Conservation (phyloP, 2,329 filamentous ascomycete species). For the Metarhizium guizhouense region DNA sequence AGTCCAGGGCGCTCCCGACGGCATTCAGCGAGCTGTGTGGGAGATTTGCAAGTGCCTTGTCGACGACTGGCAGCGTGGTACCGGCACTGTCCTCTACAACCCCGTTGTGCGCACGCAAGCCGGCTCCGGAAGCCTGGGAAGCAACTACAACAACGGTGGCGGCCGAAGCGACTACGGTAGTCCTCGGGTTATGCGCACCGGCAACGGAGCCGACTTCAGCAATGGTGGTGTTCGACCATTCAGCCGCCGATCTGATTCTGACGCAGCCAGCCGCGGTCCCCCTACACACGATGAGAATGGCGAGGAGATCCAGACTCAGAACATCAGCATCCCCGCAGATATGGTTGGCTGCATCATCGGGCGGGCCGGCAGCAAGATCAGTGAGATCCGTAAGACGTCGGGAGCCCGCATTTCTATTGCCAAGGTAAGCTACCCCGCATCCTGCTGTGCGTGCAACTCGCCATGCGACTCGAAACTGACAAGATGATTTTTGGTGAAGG, state of each 20-base stretch:
- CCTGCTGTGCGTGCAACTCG: neutral
- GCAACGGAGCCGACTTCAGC: conserved; percentile 96
- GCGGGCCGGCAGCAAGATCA: conserved; percentile 91
- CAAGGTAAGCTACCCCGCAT: conserved; percentile 46
- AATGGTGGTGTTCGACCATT: conserved; percentile 59
- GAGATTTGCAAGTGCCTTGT: conserved; percentile 98
- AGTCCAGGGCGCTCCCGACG: conserved; percentile 87
- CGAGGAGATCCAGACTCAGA: conserved; percentile 96
- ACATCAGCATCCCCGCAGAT: conserved; percentile 98
- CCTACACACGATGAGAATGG: conserved; percentile 92
- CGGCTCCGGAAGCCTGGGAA: conserved; percentile 36
- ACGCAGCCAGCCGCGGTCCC: conserved; percentile 69
- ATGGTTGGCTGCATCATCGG: conserved; percentile 99
- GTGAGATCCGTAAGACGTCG: conserved; percentile 94
- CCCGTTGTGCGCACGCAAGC: conserved; percentile 81
- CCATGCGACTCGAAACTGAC: neutral
- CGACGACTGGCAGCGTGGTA: conserved; percentile 95
- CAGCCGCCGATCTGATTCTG: conserved; percentile 74
- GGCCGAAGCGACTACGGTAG: conserved; percentile 46
- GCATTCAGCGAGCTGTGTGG: conserved; percentile 94
- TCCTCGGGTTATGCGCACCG: conserved; percentile 82
- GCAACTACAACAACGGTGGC: conserved; percentile 23
- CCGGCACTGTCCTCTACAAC: conserved; percentile 95
- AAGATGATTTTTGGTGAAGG: conserved; percentile 29
- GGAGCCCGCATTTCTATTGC: conserved; percentile 96